phyloP scores from a whole-genome alignment of 2,329 filamentous ascomycete genomes.

The Pezicula carpinea region DNA sequence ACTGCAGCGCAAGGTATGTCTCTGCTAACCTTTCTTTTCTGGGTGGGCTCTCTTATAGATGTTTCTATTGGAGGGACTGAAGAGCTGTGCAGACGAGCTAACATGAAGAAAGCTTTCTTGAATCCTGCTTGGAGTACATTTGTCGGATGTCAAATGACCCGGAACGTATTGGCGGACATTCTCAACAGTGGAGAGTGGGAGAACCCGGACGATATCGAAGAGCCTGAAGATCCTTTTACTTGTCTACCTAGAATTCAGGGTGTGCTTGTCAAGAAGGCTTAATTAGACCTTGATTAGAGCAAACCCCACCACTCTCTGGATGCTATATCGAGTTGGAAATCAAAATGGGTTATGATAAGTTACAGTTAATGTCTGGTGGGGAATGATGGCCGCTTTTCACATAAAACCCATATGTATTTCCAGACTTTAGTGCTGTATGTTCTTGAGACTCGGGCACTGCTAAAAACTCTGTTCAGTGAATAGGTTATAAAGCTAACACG shows the following conservation, averaged over 20 bases:
- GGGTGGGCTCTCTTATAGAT: not conserved
- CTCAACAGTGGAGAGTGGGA: conserved; percentile 30
- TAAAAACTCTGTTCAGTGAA: not conserved
- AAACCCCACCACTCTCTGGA: conserved; percentile 5
- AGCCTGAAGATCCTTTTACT: conserved; percentile 22
- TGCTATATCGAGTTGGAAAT: not conserved
- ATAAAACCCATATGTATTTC: not conserved
- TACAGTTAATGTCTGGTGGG: not conserved
- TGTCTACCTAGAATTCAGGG: conserved; percentile 30
- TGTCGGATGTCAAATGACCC: conserved; percentile 27
- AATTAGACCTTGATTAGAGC: conserved; percentile 1
- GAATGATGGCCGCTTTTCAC: not conserved
- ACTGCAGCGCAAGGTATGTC: conserved; percentile 26
- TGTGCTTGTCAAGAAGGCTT: conserved; percentile 27
- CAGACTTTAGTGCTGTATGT: not conserved
- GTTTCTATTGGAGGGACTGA: conserved; percentile 2
- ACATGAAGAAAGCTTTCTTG: conserved; percentile 21
- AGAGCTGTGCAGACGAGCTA: conserved; percentile 3
- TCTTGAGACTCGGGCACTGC: not conserved
- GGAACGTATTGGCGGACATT: conserved; percentile 25
- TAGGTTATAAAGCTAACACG: not conserved
- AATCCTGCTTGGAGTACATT: conserved; percentile 29
- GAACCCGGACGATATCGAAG: conserved; percentile 24
- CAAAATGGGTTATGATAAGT: not conserved
- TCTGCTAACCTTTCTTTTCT: not conserved